Percentiles rank a stretch among this genome's conserved stretches.
Conservation (phyloP, 768 basidiomycete species). For the Agrocybe pediades region DNA sequence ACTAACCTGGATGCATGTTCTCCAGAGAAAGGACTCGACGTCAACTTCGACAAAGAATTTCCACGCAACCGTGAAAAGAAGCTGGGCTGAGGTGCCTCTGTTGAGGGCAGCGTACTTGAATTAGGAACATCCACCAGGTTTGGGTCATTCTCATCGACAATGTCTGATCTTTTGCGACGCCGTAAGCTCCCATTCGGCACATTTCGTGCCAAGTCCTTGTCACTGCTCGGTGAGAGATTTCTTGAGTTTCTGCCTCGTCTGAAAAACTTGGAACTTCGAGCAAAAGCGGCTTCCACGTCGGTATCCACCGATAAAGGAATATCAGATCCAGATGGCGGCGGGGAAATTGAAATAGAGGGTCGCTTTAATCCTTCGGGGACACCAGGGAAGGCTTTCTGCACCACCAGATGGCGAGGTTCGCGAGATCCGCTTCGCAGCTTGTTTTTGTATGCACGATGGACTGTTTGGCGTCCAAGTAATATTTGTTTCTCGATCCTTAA, state of each 20-base stretch:
- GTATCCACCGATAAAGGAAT: conserved; percentile 74
- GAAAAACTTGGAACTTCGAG: conserved; percentile 55
- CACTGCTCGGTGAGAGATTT: conserved; percentile 28
- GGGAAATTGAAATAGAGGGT: conserved; percentile 27
- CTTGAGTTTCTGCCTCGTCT: conserved; percentile 45
- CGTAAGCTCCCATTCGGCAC: conserved; percentile 40
- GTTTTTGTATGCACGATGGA: conserved; percentile 56
- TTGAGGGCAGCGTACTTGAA: conserved; percentile 1
- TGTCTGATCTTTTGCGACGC: conserved; percentile 51
- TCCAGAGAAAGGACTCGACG: conserved; percentile 32
- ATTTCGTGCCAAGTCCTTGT: conserved; percentile 27
- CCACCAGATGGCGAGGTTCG: conserved; percentile 23
- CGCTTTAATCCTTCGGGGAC: conserved; percentile 9
- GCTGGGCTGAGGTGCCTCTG: conserved; percentile 19
- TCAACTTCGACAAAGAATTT: conserved; percentile 46
- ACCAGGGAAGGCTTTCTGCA: conserved; percentile 17
- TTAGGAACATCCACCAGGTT: conserved; percentile 3
- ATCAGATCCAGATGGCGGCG: conserved; percentile 45
- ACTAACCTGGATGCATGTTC: conserved; percentile 21
- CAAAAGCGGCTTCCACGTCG: conserved; percentile 75
- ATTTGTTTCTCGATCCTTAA: conserved; percentile 83
- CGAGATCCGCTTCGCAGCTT: conserved; percentile 20
- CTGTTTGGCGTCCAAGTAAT: conserved; percentile 70
- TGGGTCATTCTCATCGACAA: conserved; percentile 4
- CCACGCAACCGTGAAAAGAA: conserved; percentile 46